Conservation (phyloP, 148 eudicot species). For the Silene conica region DNA sequence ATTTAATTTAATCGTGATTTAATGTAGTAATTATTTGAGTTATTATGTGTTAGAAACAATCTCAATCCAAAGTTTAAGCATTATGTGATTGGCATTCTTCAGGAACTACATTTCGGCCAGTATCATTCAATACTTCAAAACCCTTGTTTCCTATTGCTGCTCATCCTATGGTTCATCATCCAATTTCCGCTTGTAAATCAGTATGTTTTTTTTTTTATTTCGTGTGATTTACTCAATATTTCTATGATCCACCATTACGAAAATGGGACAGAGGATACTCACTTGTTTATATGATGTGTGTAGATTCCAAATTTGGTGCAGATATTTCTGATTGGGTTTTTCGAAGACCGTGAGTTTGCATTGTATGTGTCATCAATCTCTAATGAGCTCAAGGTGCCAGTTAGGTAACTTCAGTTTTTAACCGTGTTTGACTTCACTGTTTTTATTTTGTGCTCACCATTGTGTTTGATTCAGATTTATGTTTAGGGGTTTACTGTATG, state of each 20-base stretch:
- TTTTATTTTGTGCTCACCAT: neutral
- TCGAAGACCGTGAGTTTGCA: slow-evolving; percentile 81
- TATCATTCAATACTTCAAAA: slow-evolving; percentile 85
- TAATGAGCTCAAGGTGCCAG: slow-evolving; percentile 82
- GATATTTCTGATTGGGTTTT: slow-evolving; percentile 72
- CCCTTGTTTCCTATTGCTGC: slow-evolving; percentile 96
- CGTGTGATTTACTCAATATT: too few relatives aligned
- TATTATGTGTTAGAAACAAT: neutral
- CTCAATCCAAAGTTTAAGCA: too few relatives aligned
- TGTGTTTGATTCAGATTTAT: neutral
- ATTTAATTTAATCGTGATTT: slow-evolving; percentile 1
- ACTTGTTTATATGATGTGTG: slow-evolving; percentile 1
- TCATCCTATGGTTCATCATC: slow-evolving; percentile 92
- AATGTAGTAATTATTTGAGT: slow-evolving; percentile 4
- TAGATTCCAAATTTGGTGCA: slow-evolving; percentile 91
- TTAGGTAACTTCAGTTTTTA: slow-evolving; percentile 48
- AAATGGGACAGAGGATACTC: too few relatives aligned
- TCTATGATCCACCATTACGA: too few relatives aligned
- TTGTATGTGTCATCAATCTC: slow-evolving; percentile 86
- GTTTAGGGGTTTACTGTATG: neutral
- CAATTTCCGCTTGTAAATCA: slow-evolving; percentile 88
- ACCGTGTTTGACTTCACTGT: neutral
- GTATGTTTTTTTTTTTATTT: slow-evolving; percentile 25
- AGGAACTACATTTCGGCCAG: slow-evolving; percentile 89
- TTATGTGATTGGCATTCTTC: neutral